Percentiles rank a stretch among this genome's conserved stretches.
These are phyloP conservation scores for Dothistroma septosporum DNA, from an alignment of 2,329 filamentous ascomycete species.

Conservation along the genomic window DNA sequence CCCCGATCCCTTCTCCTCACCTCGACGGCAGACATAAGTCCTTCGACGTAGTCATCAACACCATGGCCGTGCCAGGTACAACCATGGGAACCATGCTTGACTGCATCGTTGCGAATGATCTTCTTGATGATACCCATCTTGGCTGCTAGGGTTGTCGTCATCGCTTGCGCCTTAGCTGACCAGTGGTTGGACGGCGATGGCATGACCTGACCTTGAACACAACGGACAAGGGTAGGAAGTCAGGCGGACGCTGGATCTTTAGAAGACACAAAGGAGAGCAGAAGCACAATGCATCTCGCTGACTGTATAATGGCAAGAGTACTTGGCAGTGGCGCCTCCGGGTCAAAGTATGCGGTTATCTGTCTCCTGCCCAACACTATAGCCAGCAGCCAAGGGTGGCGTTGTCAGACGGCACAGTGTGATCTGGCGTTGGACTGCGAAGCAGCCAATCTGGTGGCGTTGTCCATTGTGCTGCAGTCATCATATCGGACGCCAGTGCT, in stretches of 20 bases:
- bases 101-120: conserved; percentile 66
- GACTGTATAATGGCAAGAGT: neutral
- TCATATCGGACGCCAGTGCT: neutral
- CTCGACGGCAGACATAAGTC: no score
- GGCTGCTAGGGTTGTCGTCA: neutral
- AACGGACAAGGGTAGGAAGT: neutral
- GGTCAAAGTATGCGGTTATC: conserved; percentile 4
- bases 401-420: neutral
- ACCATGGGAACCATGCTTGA: conserved; percentile 63
- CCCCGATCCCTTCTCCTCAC: no score
- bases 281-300: neutral
- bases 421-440: neutral
- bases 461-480: neutral
- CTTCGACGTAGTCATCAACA: neutral
- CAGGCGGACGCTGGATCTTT: neutral
- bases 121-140: conserved; percentile 46
- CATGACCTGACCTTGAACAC: neutral
- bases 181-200: neutral
- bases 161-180: neutral
- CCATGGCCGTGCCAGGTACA: no score
- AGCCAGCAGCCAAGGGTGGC: neutral
- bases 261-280: neutral
- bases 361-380: neutral
- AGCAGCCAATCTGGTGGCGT: neutral
- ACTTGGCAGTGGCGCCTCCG: conserved; percentile 6